Evolutionary conservation across 805 yeast species (phyloP).

Genomic region (Myxozyma neglecta): DNA sequence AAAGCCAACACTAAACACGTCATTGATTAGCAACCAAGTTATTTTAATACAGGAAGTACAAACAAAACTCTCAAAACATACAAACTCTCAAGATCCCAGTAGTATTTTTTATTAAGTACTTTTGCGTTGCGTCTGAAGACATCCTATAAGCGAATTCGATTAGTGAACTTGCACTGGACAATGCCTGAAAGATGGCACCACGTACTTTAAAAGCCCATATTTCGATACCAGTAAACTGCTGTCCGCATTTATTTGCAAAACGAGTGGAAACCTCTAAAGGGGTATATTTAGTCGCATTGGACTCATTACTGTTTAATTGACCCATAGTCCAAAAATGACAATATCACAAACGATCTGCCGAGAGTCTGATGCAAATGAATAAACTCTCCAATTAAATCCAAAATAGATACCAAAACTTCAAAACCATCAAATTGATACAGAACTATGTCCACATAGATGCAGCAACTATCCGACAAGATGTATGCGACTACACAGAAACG

Average conservation of each 20-base stretch:
- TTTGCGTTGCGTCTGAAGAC: constrained; percentile 36
- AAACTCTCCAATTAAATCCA: no score
- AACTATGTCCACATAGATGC: no score
- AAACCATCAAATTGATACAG: no score
- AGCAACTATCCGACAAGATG: no score
- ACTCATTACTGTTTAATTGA: constrained; percentile 22
- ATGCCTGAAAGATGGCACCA: neutral
- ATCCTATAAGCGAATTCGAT: constrained; percentile 4
- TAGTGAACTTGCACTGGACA: neutral
- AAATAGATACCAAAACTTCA: no score
- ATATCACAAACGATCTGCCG: no score
- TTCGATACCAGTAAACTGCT: constrained; percentile 42
- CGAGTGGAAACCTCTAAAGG: constrained; percentile 35
- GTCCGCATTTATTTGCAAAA: constrained; percentile 41
- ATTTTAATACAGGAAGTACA: neutral
- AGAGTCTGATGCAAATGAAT: no score
- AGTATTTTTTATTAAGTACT: constrained; percentile 24
- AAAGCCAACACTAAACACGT: constrained; percentile 26
- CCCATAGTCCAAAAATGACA: constrained; percentile 15
- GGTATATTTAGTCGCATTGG: constrained; percentile 17
- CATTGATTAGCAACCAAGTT: neutral
- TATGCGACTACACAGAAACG: no score
- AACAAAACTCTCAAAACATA: neutral
- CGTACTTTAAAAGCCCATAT: constrained; percentile 40
- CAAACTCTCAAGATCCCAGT: constrained; percentile 29